Conservation (phyloP, 2,329 filamentous ascomycete genomes). For the Phaeoacremonium minimum region DNA sequence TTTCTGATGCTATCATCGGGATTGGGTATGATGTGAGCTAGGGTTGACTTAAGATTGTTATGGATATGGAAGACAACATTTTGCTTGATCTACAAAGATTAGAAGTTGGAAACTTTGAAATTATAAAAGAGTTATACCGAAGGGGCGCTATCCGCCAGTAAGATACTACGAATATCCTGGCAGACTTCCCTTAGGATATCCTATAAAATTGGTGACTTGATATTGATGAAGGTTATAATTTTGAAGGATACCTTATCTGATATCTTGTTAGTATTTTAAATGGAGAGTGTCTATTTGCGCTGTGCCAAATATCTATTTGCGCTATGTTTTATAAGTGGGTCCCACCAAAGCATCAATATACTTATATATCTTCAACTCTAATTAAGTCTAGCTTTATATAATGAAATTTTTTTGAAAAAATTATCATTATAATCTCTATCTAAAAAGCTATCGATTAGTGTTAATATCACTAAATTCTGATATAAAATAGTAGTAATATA, state of each 20-base stretch:
- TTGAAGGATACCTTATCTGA: not conserved
- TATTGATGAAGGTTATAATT: constrained; percentile 2
- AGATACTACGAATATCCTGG: constrained; percentile 2
- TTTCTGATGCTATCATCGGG: not conserved
- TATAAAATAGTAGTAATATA: too few species aligned
- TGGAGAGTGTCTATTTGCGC: too few species aligned
- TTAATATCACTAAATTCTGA: too few species aligned
- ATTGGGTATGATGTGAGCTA: not conserved
- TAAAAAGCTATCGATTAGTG: too few species aligned
- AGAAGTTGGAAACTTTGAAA: constrained; percentile 4
- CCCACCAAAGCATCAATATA: too few species aligned
- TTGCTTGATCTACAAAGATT: constrained; percentile 8
- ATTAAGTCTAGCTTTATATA: too few species aligned
- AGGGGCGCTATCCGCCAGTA: not conserved
- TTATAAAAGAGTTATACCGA: constrained; percentile 1
- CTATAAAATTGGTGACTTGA: constrained; percentile 5
- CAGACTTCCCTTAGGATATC: constrained; percentile 7
- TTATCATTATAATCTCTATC: too few species aligned
- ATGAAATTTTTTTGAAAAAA: too few species aligned
- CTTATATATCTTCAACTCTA: too few species aligned
- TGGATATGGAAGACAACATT: constrained; percentile 10
- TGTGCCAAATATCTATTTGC: too few species aligned
- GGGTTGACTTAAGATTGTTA: constrained; percentile 6
- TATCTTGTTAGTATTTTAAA: not conserved
- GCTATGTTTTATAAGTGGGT: too few species aligned